Percentiles rank a stretch among this genome's conserved stretches.
Evolutionary conservation across 768 basidiomycete genomes (phyloP).

Genomic region (Termitomyces sp.): DNA sequence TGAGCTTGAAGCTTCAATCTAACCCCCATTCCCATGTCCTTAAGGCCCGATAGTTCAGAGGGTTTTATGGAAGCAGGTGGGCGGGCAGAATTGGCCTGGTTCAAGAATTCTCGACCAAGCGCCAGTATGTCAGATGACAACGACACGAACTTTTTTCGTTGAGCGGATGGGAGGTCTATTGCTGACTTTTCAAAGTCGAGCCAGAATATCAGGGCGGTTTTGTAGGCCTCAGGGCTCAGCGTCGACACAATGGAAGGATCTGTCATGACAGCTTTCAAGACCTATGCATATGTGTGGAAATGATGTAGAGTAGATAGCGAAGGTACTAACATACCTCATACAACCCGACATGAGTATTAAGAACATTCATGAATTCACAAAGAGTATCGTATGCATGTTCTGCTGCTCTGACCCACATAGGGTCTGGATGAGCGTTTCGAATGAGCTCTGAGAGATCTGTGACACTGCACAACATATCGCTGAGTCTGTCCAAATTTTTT

Average conservation of each 20-base stretch:
- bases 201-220: conserved; percentile 91
- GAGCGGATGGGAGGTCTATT: conserved; percentile 74
- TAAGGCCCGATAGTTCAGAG: conserved; percentile 64
- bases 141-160: conserved; percentile 80
- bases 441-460: conserved; percentile 95
- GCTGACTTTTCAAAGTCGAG: conserved; percentile 97
- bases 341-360: conserved; percentile 90
- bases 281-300: conserved; percentile 35
- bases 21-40: conserved; percentile 73
- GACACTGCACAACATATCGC: conserved; percentile 92
- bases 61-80: conserved; percentile 65
- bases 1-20: conserved; percentile 69
- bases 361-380: conserved; percentile 95
- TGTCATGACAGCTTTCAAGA: conserved; percentile 62
- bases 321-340: conserved; percentile 62
- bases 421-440: conserved; percentile 89
- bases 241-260: conserved; percentile 62
- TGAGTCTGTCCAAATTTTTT: conserved; percentile 94
- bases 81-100: conserved; percentile 55
- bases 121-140: conserved; percentile 85
- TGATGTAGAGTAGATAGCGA: conserved; percentile 3
- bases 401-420: conserved; percentile 74
- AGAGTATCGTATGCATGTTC: conserved; percentile 86
- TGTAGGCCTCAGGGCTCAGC: conserved; percentile 68
- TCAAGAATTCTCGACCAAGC: conserved; percentile 83